Percentiles rank a stretch among this genome's conserved stretches.
phyloP scores from a whole-genome alignment of 768 basidiomycete species.

The Lactarius sanguifluus region DNA sequence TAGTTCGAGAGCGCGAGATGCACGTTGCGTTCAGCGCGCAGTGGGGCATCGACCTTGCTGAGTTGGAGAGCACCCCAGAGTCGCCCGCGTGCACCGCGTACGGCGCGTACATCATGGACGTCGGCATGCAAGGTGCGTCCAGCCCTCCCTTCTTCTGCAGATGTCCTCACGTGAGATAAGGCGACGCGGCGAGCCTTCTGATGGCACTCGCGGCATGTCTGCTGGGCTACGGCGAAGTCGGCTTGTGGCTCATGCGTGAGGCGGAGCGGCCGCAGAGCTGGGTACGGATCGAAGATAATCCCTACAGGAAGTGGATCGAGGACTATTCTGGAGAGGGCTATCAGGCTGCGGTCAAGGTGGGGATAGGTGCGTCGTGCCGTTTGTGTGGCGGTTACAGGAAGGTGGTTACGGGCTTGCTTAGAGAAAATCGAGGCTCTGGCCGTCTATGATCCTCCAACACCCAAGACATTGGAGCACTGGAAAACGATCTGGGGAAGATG shows the following conservation, averaged over 20 bases:
- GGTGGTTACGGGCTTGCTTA: constrained; percentile 35
- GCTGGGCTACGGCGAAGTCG: constrained; percentile 91
- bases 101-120: constrained; percentile 80
- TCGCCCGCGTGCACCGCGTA: constrained; percentile 78
- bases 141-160: neutral
- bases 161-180: neutral
- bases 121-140: constrained; percentile 61
- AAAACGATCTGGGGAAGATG: constrained; percentile 71
- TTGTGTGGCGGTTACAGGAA: constrained; percentile 7
- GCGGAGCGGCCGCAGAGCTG: constrained; percentile 47
- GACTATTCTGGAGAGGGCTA: constrained; percentile 75
- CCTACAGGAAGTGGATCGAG: constrained; percentile 74
- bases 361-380: constrained; percentile 58
- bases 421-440: constrained; percentile 73
- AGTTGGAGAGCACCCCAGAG: constrained; percentile 63
- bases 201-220: constrained; percentile 85
- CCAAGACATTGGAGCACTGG: constrained; percentile 61
- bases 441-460: constrained; percentile 61
- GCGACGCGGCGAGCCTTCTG: constrained; percentile 64
- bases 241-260: constrained; percentile 73
- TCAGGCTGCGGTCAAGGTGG: constrained; percentile 67
- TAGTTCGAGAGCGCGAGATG: constrained; percentile 68
- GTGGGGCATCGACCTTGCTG: constrained; percentile 64
- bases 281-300: constrained; percentile 64
- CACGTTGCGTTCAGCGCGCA: constrained; percentile 69